Conservation (phyloP, 768 basidiomycete genomes). For the Clavulina sp. region DNA sequence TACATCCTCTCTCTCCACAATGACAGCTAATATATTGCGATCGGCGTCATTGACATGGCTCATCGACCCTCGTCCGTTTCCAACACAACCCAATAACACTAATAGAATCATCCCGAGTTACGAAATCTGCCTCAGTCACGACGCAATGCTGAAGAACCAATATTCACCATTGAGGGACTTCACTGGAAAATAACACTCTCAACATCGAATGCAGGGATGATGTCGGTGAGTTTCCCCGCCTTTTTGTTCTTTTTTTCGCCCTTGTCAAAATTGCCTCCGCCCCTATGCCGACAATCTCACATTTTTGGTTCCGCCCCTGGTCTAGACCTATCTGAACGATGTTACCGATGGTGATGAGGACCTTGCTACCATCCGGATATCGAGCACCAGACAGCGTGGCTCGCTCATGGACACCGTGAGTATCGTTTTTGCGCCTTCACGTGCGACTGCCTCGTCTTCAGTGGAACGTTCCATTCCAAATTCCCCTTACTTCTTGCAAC, state of each 20-base stretch:
- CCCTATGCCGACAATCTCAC: background rate
- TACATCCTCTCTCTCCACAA: background rate
- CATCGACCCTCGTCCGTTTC: too few species aligned
- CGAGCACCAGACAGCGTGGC: too few species aligned
- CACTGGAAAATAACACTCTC: slow-evolving; percentile 1
- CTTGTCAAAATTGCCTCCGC: background rate
- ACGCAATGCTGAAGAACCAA: background rate
- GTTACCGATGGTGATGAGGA: too few species aligned
- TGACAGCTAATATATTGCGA: too few species aligned
- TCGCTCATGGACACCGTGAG: too few species aligned
- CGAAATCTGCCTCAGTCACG: background rate
- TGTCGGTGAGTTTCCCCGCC: background rate
- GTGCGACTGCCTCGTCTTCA: too few species aligned
- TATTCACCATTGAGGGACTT: background rate
- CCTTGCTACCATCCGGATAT: too few species aligned
- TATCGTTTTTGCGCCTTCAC: too few species aligned
- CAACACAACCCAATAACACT: too few species aligned
- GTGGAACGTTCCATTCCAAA: too few species aligned
- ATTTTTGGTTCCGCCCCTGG: background rate
- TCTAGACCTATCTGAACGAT: background rate
- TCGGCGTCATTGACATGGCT: too few species aligned
- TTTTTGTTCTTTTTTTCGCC: background rate
- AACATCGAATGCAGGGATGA: background rate
- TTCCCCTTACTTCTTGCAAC: too few species aligned
- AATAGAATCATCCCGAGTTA: background rate